Conservation (phyloP, 257 asterid genomes). For the Asclepias syriaca region DNA sequence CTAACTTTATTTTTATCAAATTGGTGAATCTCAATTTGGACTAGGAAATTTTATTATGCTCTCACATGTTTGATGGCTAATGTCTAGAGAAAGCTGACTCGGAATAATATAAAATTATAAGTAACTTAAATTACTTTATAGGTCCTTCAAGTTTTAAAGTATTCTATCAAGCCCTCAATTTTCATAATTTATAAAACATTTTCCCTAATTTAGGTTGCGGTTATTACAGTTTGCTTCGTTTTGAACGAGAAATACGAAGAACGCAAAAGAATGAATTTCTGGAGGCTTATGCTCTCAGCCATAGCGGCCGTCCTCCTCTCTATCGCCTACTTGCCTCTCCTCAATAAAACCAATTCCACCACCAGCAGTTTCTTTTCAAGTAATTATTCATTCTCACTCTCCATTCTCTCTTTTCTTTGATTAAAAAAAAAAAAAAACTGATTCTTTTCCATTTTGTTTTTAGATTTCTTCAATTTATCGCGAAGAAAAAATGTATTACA, state of each 20-base stretch:
- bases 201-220: too few species aligned
- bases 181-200: too few species aligned
- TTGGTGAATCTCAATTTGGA: too few species aligned
- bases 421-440: background rate
- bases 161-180: too few species aligned
- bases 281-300: slow-evolving; percentile 18
- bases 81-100: too few species aligned
- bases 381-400: background rate
- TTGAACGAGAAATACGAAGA: background rate
- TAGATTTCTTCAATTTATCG: background rate
- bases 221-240: too few species aligned
- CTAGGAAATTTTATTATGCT: too few species aligned
- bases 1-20: too few species aligned
- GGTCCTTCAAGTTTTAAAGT: too few species aligned
- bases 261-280: slow-evolving; percentile 14
- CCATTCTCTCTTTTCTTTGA: background rate
- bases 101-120: too few species aligned
- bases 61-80: too few species aligned
- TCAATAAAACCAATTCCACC: slow-evolving; percentile 5
- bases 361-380: background rate
- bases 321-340: slow-evolving; percentile 22
- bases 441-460: background rate
- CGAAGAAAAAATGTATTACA: background rate
- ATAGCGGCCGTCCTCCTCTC: slow-evolving; percentile 11
- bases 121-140: too few species aligned